A percentile compares a stretch with the other conserved stretches of the same genome.
phyloP scores from a whole-genome alignment of 2,329 filamentous ascomycete species.

The Xylariomycetidae sp. region DNA sequence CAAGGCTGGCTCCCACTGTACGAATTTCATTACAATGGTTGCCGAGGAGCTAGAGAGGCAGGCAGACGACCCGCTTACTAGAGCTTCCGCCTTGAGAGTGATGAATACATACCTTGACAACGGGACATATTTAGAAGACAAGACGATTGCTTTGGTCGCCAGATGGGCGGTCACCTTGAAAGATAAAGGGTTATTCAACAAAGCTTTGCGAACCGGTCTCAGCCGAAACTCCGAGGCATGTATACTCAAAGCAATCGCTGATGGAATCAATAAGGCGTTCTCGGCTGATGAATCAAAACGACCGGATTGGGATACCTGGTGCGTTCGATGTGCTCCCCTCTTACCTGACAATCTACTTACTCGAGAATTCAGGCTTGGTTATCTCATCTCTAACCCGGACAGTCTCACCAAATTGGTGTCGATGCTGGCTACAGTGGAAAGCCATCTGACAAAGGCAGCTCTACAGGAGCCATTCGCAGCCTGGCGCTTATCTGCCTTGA shows the following conservation, averaged over 20 bases:
- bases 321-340: not conserved
- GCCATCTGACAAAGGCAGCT: slow-evolving; percentile 1
- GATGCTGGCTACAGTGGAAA: not conserved
- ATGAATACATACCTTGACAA: not conserved
- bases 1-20: not conserved
- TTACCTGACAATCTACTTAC: not conserved
- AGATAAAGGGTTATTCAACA: not conserved
- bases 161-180: not conserved
- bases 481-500: not conserved
- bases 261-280: not conserved
- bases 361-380: not conserved
- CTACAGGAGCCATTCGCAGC: not conserved
- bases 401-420: not conserved
- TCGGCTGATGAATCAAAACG: not conserved
- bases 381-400: not conserved
- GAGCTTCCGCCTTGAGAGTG: not conserved
- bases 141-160: too few relatives aligned
- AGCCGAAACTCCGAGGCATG: too few relatives aligned
- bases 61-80: not conserved
- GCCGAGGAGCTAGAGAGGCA: not conserved
- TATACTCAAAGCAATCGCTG: not conserved
- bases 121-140: not conserved
- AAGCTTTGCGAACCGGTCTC: too few relatives aligned
- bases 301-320: not conserved
- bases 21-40: not conserved